phyloP scores from a whole-genome alignment of 352 stramenopile species.

The Globisporangium spiculum region DNA sequence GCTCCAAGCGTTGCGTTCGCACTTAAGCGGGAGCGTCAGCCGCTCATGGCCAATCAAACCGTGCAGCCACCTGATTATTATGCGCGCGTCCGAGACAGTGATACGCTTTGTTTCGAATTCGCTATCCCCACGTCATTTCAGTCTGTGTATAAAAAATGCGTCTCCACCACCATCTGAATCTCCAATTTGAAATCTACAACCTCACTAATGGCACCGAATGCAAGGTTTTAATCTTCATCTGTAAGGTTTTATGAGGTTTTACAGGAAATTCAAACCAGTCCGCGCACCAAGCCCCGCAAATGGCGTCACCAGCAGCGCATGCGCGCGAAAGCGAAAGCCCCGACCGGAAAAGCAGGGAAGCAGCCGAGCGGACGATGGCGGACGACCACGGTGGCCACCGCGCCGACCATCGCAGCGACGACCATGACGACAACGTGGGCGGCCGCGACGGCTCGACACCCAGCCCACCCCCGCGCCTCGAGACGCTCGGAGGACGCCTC shows the following conservation, averaged over 20 bases:
- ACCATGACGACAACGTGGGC: background rate
- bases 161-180: background rate
- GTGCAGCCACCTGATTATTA: conserved; percentile 10
- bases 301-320: background rate
- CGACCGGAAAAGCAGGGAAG: background rate
- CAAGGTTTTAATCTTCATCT: background rate
- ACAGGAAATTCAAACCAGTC: conserved; percentile 14
- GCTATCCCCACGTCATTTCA: background rate
- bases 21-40: conserved; percentile 13
- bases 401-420: background rate
- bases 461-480: conserved; percentile 12
- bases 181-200: background rate
- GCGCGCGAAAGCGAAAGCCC: background rate
- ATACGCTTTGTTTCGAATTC: background rate
- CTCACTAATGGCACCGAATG: background rate
- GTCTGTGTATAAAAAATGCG: background rate
- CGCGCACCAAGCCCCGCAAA: background rate
- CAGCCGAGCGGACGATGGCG: conserved; percentile 4
- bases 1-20: conserved; percentile 19
- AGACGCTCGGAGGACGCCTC: conserved; percentile 25
- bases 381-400: background rate
- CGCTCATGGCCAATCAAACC: conserved; percentile 16
- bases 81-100: conserved; percentile 8
- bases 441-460: background rate
- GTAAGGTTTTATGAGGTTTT: conserved; percentile 24